Percentiles rank a stretch among this genome's conserved stretches.
phyloP scores from a whole-genome alignment of 345 rosid genomes.

The Passiflora organensis region DNA sequence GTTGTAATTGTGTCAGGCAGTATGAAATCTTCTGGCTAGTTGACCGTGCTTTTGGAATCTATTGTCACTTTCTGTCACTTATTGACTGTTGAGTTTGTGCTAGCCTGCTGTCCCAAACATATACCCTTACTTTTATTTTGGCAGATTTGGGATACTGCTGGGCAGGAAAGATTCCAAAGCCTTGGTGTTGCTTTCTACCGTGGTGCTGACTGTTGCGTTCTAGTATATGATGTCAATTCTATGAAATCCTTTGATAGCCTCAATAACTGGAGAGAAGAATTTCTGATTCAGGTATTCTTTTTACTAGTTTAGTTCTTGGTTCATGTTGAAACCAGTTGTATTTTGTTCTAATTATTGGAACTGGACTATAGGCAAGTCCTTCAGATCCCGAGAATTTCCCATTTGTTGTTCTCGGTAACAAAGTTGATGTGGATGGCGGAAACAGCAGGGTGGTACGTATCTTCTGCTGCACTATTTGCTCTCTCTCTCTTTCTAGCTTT shows the following conservation, averaged over 20 bases:
- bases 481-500: too few relatives aligned
- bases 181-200: slow-evolving; percentile 93
- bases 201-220: slow-evolving; percentile 93
- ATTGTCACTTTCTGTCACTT: too few relatives aligned
- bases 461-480: too few relatives aligned
- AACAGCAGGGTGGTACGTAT: slow-evolving; percentile 97
- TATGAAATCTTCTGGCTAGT: too few relatives aligned
- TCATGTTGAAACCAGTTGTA: too few relatives aligned
- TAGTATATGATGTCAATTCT: slow-evolving; percentile 86
- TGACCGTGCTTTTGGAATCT: too few relatives aligned
- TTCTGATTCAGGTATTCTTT: slow-evolving; percentile 87
- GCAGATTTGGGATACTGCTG: slow-evolving; percentile 98
- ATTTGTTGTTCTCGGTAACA: slow-evolving; percentile 85
- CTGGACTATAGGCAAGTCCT: slow-evolving; percentile 84
- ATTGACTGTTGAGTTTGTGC: too few relatives aligned
- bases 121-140: too few relatives aligned
- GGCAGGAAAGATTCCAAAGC: slow-evolving; percentile 92
- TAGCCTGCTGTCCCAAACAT: too few relatives aligned
- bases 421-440: slow-evolving; percentile 96
- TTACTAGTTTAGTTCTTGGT: background rate
- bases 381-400: slow-evolving; percentile 68
- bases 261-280: slow-evolving; percentile 91
- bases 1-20: too few relatives aligned
- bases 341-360: too few relatives aligned
- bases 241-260: slow-evolving; percentile 80